These are phyloP conservation scores for Entomortierella beljakovae DNA, from an alignment of 192 early-diverging fungal species.

Conservation along the genomic window DNA sequence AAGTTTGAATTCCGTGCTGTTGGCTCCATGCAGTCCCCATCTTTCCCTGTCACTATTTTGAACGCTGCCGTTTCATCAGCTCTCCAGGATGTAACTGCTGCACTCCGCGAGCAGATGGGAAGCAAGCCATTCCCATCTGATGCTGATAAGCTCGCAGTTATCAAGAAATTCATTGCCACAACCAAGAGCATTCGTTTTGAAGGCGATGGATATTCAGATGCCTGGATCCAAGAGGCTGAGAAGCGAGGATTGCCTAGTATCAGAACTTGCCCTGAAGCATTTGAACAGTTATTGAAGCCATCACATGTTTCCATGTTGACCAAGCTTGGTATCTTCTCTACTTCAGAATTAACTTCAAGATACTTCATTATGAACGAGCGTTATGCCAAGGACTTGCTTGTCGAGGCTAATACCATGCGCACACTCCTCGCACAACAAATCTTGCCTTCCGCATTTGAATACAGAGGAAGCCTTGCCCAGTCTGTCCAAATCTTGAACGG, in stretches of 20 bases:
- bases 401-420: slow-evolving; percentile 92
- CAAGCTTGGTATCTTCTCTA: slow-evolving; percentile 85
- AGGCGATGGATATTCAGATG: slow-evolving; percentile 97
- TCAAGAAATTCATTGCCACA: slow-evolving; percentile 85
- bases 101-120: slow-evolving; percentile 86
- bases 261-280: slow-evolving; percentile 89
- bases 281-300: slow-evolving; percentile 80
- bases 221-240: slow-evolving; percentile 93
- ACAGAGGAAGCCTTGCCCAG: slow-evolving; percentile 91
- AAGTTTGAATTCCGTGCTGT: slow-evolving; percentile 99
- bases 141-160: slow-evolving; percentile 91
- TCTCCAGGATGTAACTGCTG: slow-evolving; percentile 76
- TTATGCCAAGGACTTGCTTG: slow-evolving; percentile 95
- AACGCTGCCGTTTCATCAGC: slow-evolving; percentile 94
- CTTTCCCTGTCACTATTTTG: slow-evolving; percentile 94
- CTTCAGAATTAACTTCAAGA: slow-evolving; percentile 89
- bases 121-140: slow-evolving; percentile 78
- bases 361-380: slow-evolving; percentile 97
- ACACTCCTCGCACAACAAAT: slow-evolving; percentile 87
- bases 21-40: slow-evolving; percentile 97
- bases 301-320: slow-evolving; percentile 82
- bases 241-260: slow-evolving; percentile 98
- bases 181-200: slow-evolving; percentile 94
- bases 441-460: slow-evolving; percentile 88
- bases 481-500: slow-evolving; percentile 79